phyloP scores from a whole-genome alignment of 139 green algal species.

The Chlorella sp. region DNA sequence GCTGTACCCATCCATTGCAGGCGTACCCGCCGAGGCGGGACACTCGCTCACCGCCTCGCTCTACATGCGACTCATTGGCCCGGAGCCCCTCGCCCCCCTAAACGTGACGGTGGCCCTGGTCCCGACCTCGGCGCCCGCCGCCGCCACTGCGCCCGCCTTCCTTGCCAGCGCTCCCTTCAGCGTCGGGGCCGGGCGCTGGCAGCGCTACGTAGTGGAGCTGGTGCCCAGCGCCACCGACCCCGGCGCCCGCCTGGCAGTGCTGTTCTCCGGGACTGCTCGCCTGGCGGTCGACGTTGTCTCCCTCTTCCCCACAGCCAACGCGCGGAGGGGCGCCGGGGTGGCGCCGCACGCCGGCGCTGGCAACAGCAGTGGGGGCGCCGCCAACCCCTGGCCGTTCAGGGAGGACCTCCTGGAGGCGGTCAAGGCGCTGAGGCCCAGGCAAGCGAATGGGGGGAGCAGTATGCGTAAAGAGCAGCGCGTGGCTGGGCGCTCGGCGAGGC shows the following conservation, averaged over 20 bases:
- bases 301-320: slow-evolving; percentile 34
- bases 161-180: background rate
- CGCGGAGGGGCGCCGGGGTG: no score
- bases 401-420: slow-evolving; percentile 18
- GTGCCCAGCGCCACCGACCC: background rate
- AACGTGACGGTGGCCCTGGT: background rate
- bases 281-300: slow-evolving; percentile 27
- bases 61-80: no score
- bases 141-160: background rate
- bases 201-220: slow-evolving; percentile 1
- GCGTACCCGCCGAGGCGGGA: no score
- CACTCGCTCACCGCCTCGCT: no score
- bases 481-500: no score
- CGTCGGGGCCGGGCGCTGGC: slow-evolving; percentile 1
- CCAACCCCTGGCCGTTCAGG: slow-evolving; percentile 36
- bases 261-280: background rate
- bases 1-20: no score
- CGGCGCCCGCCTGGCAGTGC: slow-evolving; percentile 5
- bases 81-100: no score
- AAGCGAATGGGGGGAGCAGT: no score
- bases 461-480: no score
- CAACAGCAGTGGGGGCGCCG: background rate
- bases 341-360: background rate
- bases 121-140: no score
- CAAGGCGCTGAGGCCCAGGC: background rate